Percentiles rank a stretch among this genome's conserved stretches.
phyloP scores from a whole-genome alignment of 169 alveolate genomes.

The Plasmodium knowlesi region DNA sequence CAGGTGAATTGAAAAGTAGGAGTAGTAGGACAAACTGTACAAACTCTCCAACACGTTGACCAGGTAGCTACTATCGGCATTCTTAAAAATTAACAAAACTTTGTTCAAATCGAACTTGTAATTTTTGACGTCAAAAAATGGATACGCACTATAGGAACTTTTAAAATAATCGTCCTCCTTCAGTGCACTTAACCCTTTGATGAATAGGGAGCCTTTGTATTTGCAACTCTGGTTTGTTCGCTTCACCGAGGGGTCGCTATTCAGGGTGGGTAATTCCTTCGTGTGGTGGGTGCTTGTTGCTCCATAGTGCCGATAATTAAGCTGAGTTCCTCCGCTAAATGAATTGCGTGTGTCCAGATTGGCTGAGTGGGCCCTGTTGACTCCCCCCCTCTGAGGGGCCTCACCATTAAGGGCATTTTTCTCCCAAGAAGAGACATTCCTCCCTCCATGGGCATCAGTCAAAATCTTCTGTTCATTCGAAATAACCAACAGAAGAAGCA shows the following conservation, averaged over 20 bases:
- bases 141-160: constrained; percentile 45
- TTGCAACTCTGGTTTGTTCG: neutral
- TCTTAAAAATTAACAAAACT: constrained; percentile 25
- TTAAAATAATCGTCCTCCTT: constrained; percentile 63
- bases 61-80: constrained; percentile 51
- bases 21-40: constrained; percentile 46
- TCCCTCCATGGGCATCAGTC: neutral
- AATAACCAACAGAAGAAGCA: constrained; percentile 22
- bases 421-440: neutral
- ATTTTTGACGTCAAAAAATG: constrained; percentile 35
- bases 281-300: neutral
- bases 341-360: too few relatives aligned
- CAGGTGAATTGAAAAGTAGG: constrained; percentile 65
- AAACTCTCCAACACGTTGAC: constrained; percentile 36
- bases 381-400: neutral
- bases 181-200: constrained; percentile 27
- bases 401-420: neutral
- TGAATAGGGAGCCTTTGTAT: constrained; percentile 7
- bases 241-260: neutral
- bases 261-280: neutral
- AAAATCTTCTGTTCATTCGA: constrained; percentile 18
- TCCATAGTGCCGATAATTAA: neutral
- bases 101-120: constrained; percentile 40
- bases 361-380: neutral
- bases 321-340: neutral